These are phyloP conservation scores for Anacardium occidentale DNA, from an alignment of 345 rosid species.

Conservation along the genomic window DNA sequence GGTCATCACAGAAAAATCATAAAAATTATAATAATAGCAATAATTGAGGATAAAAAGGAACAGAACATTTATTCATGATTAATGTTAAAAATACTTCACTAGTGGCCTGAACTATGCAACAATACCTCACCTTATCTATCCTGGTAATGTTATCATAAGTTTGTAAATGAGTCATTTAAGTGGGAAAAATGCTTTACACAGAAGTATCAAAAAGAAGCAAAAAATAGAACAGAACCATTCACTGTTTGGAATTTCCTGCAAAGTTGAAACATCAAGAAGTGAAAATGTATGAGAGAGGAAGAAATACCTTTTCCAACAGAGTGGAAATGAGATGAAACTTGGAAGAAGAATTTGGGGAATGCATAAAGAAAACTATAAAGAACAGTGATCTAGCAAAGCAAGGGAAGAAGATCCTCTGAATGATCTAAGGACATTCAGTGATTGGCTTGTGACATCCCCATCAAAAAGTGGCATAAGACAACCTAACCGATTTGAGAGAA, in stretches of 20 bases:
- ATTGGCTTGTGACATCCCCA: not conserved
- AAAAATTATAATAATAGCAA: not conserved
- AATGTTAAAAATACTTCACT: not conserved
- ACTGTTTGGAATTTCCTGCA: not conserved
- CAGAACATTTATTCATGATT: not conserved
- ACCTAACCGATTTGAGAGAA: not conserved
- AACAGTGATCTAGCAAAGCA: not conserved
- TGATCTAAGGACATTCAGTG: not conserved
- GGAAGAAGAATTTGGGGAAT: not conserved
- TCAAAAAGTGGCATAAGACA: not conserved
- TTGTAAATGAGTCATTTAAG: no score
- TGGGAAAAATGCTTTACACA: no score
- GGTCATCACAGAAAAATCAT: not conserved
- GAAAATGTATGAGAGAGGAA: not conserved
- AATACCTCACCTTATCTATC: no score
- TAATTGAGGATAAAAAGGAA: not conserved
- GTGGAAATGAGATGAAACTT: not conserved
- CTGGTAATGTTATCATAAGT: no score
- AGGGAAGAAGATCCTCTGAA: not conserved
- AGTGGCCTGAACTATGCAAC: no score
- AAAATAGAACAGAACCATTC: not conserved
- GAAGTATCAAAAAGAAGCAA: not conserved
- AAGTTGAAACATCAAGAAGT: not conserved
- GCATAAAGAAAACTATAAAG: not conserved
- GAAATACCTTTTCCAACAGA: not conserved